Evolutionary conservation across 2,329 filamentous ascomycete genomes (phyloP), one percentile per base, ranked within the genome.

Genomic region (Cordyceps cicadae): DNA sequence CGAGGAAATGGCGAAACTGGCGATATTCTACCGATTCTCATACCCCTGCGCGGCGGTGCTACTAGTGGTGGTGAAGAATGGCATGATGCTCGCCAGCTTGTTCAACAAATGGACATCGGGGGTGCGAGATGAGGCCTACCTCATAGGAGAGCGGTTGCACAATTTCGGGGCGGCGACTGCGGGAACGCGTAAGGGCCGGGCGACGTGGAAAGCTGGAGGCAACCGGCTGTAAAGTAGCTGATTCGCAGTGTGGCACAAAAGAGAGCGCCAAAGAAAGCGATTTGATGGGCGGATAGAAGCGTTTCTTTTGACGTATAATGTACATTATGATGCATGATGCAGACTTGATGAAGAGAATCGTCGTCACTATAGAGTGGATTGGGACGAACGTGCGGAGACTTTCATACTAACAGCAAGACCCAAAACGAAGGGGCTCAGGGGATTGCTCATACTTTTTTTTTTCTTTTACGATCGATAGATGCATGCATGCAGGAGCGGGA

Each of bases 141-240:
- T 99, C 50, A 94, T 97, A 69, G 94, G 94, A 2, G 93, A 99
- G 76, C 79, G 92, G 62, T 75, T 99, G 69, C 95, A 99, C 76
- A 99, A 99, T 72, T 96, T 97, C 74, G 90, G 91, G 4, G 72
- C 73, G 2, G 74, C 72, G 8, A 71, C 75, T 17, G 73, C 74
- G 8, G 74, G 71, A 19, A 71, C 70, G 19, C 70, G 72, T 15
- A 71, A 70, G 60, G 68, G 69, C 17, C 70, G 70, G 62, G 69
- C 68, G 2, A 70, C 71, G 15, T 77, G 76, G 74, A 73, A 71
- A 57, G 69, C 72, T 15, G 69, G 72, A 48, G 69, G 71, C 41
- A 65, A 64, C 43, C 69, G 72, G 60, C 49, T 72, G 49, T 75
- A 54, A 56, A 32, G 29, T 29, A 29, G 29, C 29, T 29, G 3